Base-by-base conservation (phyloP, 306 rosid species). In the Casuarina cunninghamiana region DNA sequence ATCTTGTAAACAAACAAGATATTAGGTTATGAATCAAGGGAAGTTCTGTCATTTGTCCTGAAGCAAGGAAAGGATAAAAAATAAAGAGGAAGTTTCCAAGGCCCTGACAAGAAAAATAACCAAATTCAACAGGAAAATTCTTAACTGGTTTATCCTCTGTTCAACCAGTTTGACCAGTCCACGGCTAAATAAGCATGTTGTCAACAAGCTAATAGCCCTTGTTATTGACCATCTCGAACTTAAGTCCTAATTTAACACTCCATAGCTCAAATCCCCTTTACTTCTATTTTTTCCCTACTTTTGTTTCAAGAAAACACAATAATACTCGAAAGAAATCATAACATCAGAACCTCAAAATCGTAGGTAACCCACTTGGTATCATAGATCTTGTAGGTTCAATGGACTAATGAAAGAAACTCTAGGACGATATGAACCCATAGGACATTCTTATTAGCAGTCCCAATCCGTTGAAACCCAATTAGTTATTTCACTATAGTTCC, bases 31-130 rank as follows among this genome's bases (percentile, higher is more conserved):
- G 66, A 6, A 21, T 65, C 71, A 63, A n/a, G 2, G 44, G 11
- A 42, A 63, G 67, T 72, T 2, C 71, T 42, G 71, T 42, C 5
- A 17, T 67, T 42, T 17, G 71, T 67, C n/a, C 13, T 67, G 35
- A 17, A 42, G 50, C 26, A 17, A 15, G 5, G 10, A 58, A 58
- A 61, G 77, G 42, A 41, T 62, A 17, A 21, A 5, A 58, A 26
- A 26, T 38, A 73, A 55, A 41, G 54, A 9, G 0, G 17, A 74
- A 57, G 54, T 19, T 63, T 48, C 54, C 74, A 76, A 48, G 82
- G 82, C 49, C 61, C 48, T 42, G 82, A 82, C 73, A 16, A 11
- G 62, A 6, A 74, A 81, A 54, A 43, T 26, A 44, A 67, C 51
- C 67, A 66, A 66, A 75, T 79, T 57, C 35, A 8, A 61, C 49